These are phyloP conservation scores for Phytophthora macrochlamydospora DNA, from an alignment of 352 stramenopile species.

Conservation along the genomic window DNA sequence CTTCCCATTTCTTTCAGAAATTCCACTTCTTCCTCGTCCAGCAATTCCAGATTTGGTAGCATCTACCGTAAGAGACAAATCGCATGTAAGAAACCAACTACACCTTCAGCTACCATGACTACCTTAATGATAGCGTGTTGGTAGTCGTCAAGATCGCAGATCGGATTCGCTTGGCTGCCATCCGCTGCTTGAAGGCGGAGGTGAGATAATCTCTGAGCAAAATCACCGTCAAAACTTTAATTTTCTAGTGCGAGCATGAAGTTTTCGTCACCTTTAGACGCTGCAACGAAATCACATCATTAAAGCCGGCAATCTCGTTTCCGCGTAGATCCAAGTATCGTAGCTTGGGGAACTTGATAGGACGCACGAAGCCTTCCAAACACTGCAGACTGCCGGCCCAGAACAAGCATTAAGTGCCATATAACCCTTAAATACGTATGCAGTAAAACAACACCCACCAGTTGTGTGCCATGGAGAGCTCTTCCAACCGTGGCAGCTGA, in stretches of 20 bases:
- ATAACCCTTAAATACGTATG: too few species aligned
- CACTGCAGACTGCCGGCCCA: conserved; percentile 37
- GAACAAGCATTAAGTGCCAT: neutral
- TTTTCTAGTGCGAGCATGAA: neutral
- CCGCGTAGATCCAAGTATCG: conserved; percentile 74
- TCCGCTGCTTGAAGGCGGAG: conserved; percentile 67
- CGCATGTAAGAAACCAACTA: neutral
- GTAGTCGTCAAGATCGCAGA: conserved; percentile 72
- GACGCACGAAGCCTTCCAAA: conserved; percentile 61
- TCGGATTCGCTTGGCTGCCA: conserved; percentile 58
- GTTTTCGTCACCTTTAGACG: conserved; percentile 47
- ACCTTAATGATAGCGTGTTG: conserved; percentile 53
- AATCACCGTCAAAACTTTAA: neutral
- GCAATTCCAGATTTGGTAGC: conserved; percentile 48
- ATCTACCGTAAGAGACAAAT: conserved; percentile 32
- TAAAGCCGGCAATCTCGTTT: conserved; percentile 60
- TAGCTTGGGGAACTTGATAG: conserved; percentile 76
- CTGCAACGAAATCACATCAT: conserved; percentile 47
- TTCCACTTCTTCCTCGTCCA: conserved; percentile 76
- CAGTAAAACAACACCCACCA: conserved; percentile 28
- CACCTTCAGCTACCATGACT: too few species aligned
- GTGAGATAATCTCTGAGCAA: conserved; percentile 49
- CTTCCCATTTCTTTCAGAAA: conserved; percentile 62
- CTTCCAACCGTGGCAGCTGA: conserved; percentile 61
- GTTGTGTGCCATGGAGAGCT: conserved; percentile 82